Base-by-base conservation (phyloP, 495 filamentous ascomycete species). In the Neurospora sp. region DNA sequence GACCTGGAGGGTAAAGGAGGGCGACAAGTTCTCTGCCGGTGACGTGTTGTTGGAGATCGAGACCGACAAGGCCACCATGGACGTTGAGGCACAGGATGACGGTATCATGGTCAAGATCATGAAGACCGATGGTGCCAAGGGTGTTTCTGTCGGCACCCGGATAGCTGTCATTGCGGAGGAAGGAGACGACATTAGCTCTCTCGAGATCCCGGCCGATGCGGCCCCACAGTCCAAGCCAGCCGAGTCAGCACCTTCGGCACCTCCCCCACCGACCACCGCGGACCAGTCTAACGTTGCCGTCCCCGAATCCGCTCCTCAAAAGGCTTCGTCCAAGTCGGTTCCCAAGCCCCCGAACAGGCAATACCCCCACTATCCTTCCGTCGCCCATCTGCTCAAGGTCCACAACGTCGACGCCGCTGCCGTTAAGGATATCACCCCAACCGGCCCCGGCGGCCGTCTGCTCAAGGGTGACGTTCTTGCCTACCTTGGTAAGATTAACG, bases 381-480 rank as follows among this genome's bases (percentile, higher is more conserved):
- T 99, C 47, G 84, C 83, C 77, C 89, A 92, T 75, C 86, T 98
- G 45, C 87, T 99, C 59, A 90, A 91, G 80, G 85, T 90, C 79
- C 89, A 96, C 77, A 89, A 88, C 72, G 81, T 98, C 38, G 85
- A 91, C 59, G 85, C 88, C 69, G 89, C 89, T 35, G 92, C 91
- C 73, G 82, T 91, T 39, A 86, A 90, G 80, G 90, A 91, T 77
- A 98, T 99, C 79, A 91, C 89, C 27, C 90, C 93, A 10, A 94
- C 91, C 38, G 96, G 96, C 18, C 96, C 96, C 41, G 92, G 90
- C 80, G 94, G 94, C 68, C 90, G 96, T 68, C 85, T 99, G 53
- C 86, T 99, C 41, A 99, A 99, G 83, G 96, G 96, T 68, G 96
- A 99, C 79, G 93, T 99, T 9, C 88, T 99, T 61, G 94, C 94